Evolutionary conservation across 495 filamentous ascomycete species (phyloP), one percentile per base, ranked within the genome.

Genomic region (Penicillium canariense): DNA sequence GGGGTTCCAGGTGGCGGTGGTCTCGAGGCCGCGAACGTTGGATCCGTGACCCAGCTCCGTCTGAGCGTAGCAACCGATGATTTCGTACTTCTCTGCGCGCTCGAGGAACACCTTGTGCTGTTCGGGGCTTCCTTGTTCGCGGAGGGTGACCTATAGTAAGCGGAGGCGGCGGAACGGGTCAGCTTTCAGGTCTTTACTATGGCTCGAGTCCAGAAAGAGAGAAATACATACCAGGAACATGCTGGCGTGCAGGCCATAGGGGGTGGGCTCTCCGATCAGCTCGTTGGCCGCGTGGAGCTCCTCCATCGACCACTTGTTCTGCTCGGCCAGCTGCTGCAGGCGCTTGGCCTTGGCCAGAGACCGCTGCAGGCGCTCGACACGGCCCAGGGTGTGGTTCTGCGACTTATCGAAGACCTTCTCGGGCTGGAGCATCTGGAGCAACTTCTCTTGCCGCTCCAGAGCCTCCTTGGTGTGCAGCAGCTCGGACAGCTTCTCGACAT

Each of bases 61-160:
- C 67, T 90, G 87, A 2, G 87, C 87, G 64, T 90, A 90, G 60
- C 87, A 89, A 48, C 87, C 87, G 52, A 89, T 83, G 50, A 81
- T 79, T 66, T 88, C 69, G 65, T 87, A 88, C 22, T 81, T 77
- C 44, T 79, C 63, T 3, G 87, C 87, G 17, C 70, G 79, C 50
- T 84, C 78, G 50, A 85, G 73, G 77, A 88, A 90, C 31, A 83
- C 72, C 58, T 85, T 78, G 54, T 83, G 80, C 64, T 90, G 87
- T 63, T 88, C 85, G 10, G 83, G 76, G 20, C 79, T 87, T 26
- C 83, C 82, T 73, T 89, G 87, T 54, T 85, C 84, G 4, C 79
- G 74, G 26, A 90, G 75, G n/a, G 85, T 88, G 4, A 84, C 81
- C 75, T 78, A 71, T 7, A 35, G 5, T 12, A 42, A 9, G n/a